These are phyloP conservation scores for Wickerhamomyces chaumierensis DNA, from an alignment of 805 yeast genomes.

Conservation along the genomic window DNA sequence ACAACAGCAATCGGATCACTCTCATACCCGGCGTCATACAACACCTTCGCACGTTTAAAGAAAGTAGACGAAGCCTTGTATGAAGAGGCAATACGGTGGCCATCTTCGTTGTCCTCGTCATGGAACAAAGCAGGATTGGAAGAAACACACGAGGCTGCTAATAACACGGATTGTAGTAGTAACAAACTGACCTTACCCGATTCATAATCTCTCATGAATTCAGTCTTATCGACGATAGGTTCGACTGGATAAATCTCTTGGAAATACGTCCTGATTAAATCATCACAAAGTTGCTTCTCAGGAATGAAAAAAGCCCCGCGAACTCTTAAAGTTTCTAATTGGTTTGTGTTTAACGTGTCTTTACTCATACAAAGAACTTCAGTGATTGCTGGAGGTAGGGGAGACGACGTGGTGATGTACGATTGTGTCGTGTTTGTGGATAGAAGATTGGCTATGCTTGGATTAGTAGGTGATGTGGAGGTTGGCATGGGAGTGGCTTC, in stretches of 20 bases:
- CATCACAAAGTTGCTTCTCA: slow-evolving; percentile 42
- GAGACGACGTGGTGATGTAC: slow-evolving; percentile 22
- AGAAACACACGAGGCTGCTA: slow-evolving; percentile 58
- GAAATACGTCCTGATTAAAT: slow-evolving; percentile 51
- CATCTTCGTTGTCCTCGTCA: slow-evolving; percentile 8
- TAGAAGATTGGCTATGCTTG: too few relatives aligned
- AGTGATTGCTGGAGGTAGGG: slow-evolving; percentile 16
- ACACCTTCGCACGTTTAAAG: slow-evolving; percentile 62
- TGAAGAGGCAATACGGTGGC: slow-evolving; percentile 22
- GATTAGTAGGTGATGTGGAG: too few relatives aligned
- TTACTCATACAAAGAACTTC: slow-evolving; percentile 18
- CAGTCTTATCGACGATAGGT: slow-evolving; percentile 55
- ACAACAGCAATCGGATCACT: slow-evolving; percentile 49
- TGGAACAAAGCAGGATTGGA: slow-evolving; percentile 41
- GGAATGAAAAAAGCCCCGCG: slow-evolving; percentile 69
- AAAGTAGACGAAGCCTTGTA: slow-evolving; percentile 47
- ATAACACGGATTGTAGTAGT: slow-evolving; percentile 53
- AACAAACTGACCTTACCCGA: slow-evolving; percentile 49
- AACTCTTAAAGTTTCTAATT: slow-evolving; percentile 49
- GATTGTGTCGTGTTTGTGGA: slow-evolving; percentile 5
- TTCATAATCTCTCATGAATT: slow-evolving; percentile 47
- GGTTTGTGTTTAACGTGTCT: slow-evolving; percentile 38
- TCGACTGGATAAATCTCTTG: slow-evolving; percentile 52
- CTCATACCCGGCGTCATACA: slow-evolving; percentile 62
- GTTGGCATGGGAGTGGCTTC: too few relatives aligned